These are phyloP conservation scores for Collybiopsis luxurians DNA, from an alignment of 768 basidiomycete genomes.

Conservation along the genomic window DNA sequence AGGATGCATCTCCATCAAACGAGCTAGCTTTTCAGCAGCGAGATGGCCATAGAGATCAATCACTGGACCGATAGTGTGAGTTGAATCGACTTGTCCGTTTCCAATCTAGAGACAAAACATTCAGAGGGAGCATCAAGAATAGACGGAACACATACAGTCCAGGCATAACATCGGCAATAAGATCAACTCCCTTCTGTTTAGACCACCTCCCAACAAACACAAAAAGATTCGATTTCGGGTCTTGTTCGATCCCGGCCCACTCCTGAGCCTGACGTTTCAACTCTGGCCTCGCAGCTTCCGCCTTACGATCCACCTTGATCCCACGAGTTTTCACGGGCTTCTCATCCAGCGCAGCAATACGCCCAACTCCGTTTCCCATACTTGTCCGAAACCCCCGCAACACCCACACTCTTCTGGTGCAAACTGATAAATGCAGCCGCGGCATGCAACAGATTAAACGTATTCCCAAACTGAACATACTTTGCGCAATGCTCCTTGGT, in stretches of 20 bases:
- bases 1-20: conserved; percentile 93
- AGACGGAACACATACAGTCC: conserved; percentile 53
- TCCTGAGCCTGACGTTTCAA: conserved; percentile 90
- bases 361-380: conserved; percentile 98
- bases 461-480: conserved; percentile 98
- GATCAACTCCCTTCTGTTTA: conserved; percentile 96
- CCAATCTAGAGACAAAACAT: conserved; percentile 53
- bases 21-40: conserved; percentile 89
- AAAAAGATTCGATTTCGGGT: conserved; percentile 85
- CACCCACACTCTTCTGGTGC: conserved; percentile 91
- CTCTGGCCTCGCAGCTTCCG: conserved; percentile 90
- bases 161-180: conserved; percentile 96
- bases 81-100: conserved; percentile 84
- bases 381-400: conserved; percentile 97
- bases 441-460: conserved; percentile 93
- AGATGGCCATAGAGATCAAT: conserved; percentile 95
- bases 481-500: conserved; percentile 95
- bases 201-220: conserved; percentile 99
- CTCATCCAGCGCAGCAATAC: conserved; percentile 90
- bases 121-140: not conserved
- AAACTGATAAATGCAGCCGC: conserved; percentile 89
- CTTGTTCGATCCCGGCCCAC: conserved; percentile 93
- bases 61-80: conserved; percentile 86
- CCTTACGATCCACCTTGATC: conserved; percentile 72
- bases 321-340: conserved; percentile 67